Evolutionary conservation across 1,139 yeast species (phyloP), one percentile per base, ranked within the genome.

Genomic region (Pichia sp.): DNA sequence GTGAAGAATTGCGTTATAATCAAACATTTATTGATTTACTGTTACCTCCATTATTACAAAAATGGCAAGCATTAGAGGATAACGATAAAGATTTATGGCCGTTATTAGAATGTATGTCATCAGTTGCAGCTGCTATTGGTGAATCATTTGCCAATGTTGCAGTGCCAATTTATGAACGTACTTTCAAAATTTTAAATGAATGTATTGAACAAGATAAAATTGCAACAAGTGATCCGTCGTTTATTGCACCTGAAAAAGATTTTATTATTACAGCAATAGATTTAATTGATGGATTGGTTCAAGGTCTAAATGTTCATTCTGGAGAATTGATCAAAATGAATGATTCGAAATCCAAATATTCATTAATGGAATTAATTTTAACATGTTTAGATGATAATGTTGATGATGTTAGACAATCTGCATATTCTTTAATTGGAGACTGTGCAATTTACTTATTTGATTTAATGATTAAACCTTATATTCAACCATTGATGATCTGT

Each of bases 371-470:
- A 40, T 68, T 90, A 52, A 62, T 92, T 50, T 61, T 85, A 41
- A 74, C 79, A 45, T 85, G 96, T 63, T 74, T 89, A 56, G 85
- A 82, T 54, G 96, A 89, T 63, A 77, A 79, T 23, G 76, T 74
- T 32, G 82, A 80, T 55, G 97, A 92, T 63, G 97, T 92, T 25
- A 78, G 97, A 56, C 98, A 92, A 68, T 82, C 90, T 49, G 87
- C 95, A 1, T 89, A 83, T 68, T 97, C 97, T 0, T 69, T 92
- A 42, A 65, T 92, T 27, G 98, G 98, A 37, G 98, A 92, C 64
- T 75, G 84, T 69, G 86, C 84, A 37, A 86, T 83, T 50, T 74
- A 67, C 62, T 70, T 80, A n/a, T 68, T 78, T 59, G 82, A 73
- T 41, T 64, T 65, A 4, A 68, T 77, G n/a, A 68, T 85, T 29